Base-by-base conservation (phyloP, 495 filamentous ascomycete species). In the Aspergillus baeticus region DNA sequence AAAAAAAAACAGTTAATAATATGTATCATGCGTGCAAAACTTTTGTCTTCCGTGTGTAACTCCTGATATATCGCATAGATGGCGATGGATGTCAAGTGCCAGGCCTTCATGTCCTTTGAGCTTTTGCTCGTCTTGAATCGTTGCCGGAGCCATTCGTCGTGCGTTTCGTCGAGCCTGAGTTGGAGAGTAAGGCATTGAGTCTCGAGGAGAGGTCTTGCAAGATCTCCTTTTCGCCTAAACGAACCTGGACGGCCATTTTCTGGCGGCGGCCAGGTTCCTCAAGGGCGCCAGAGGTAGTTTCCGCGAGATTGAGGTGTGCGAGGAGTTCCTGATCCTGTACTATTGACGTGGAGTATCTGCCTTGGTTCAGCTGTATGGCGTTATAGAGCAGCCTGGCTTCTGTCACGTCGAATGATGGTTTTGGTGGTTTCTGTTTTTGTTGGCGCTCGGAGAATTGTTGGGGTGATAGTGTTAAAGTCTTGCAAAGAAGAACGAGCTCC, bases 201-300 rank as follows among this genome's bases (percentile, higher is more conserved):
- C 72, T 66, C 34, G 68, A 67, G 23, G 59, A 57, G 14, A 73
- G 75, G 78, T 64, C 74, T 73, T 73, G 77, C 66, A 67, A 84
- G n/a, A 96, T 74, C 51, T 80, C 73, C 65, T 95, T 96, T 70
- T 96, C 92, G 8, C 92, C 92, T 34, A 85, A 69, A 43, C 92
- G 82, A 34, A 96, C 88, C 57, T 88, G 75, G 3, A 90, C 62
- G 0, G 92, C 91, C 86, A 91, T 91, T 39, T 67, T 78, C 36
- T 61, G 72, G 46, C 87, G 73, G 5, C 71, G 67, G 13, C 58
- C 15, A 6, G 63, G 65, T 34, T 41, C 64, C 17, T 71, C 66
- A 35, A 68, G 51, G 8, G 63, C 43, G 23, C 36, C 52, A n/a
- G 58, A 53, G 2, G 63, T 44, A 6, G 64, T 53, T 31, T 63